Percentiles rank a stretch among this genome's conserved stretches.
Evolutionary conservation across 2,329 filamentous ascomycete species (phyloP).

Genomic region (Plenodomus lindquistii): DNA sequence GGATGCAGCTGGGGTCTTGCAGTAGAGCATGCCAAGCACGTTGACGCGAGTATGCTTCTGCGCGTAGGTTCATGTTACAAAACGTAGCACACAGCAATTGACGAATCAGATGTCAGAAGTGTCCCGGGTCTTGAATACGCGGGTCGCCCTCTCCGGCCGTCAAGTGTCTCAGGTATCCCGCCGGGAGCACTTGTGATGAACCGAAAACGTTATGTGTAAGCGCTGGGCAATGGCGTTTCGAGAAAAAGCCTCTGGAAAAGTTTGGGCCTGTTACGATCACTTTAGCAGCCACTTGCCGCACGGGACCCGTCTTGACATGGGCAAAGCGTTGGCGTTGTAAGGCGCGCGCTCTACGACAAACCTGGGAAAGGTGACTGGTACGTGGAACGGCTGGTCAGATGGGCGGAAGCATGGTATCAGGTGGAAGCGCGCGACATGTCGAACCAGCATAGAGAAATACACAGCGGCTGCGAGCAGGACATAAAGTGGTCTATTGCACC

Average conservation of each 20-base stretch:
- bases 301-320: slow-evolving; percentile 30
- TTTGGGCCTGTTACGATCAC: slow-evolving; percentile 34
- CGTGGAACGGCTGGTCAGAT: slow-evolving; percentile 31
- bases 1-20: neutral
- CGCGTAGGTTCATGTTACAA: slow-evolving; percentile 34
- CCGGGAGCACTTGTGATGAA: slow-evolving; percentile 21
- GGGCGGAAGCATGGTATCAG: slow-evolving; percentile 26
- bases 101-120: slow-evolving; percentile 16
- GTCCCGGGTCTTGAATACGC: slow-evolving; percentile 24
- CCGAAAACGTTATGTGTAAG: slow-evolving; percentile 30
- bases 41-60: slow-evolving; percentile 15
- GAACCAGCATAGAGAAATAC: slow-evolving; percentile 27
- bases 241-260: slow-evolving; percentile 15
- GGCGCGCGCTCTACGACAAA: slow-evolving; percentile 41
- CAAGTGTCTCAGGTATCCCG: neutral
- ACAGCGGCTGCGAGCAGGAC: slow-evolving; percentile 42
- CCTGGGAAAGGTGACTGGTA: slow-evolving; percentile 33
- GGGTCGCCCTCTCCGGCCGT: slow-evolving; percentile 8
- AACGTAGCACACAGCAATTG: slow-evolving; percentile 26
- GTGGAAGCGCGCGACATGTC: slow-evolving; percentile 44
- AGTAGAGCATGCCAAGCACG: neutral
- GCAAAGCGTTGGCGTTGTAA: slow-evolving; percentile 37
- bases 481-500: slow-evolving; percentile 37
- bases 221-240: slow-evolving; percentile 41
- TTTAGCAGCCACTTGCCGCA: slow-evolving; percentile 29